Conservation (phyloP, 495 filamentous ascomycete species). For the Neurospora intermedia region DNA sequence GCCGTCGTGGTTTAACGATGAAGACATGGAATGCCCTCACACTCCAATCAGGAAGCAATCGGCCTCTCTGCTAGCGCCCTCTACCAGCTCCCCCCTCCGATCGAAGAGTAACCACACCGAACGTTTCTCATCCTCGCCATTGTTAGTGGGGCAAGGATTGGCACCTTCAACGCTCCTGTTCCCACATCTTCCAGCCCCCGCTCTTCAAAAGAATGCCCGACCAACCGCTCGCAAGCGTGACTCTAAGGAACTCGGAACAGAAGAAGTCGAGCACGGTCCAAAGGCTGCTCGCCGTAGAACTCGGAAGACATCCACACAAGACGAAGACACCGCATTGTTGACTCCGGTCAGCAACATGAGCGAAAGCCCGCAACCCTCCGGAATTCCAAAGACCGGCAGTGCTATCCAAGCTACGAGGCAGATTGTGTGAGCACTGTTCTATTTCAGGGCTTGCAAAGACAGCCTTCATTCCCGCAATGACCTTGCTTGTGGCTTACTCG, state of each 20-base stretch:
- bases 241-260: background rate
- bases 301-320: background rate
- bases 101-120: background rate
- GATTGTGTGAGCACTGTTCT: conserved; percentile 58
- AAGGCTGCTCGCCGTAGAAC: background rate
- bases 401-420: conserved; percentile 50
- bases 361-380: background rate
- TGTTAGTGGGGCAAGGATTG: background rate
- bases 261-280: background rate
- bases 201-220: background rate
- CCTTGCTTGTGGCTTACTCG: conserved; percentile 46
- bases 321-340: background rate
- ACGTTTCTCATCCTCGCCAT: background rate
- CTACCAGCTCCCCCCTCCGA: background rate
- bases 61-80: background rate
- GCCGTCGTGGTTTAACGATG: background rate
- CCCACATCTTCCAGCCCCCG: background rate
- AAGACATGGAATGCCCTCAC: background rate
- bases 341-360: background rate
- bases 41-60: background rate
- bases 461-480: conserved; percentile 40
- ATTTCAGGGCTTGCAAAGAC: conserved; percentile 53
- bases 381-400: background rate
- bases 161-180: background rate
- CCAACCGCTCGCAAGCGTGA: background rate